Percentiles rank a stretch among this genome's conserved stretches.
phyloP scores from a whole-genome alignment of 495 filamentous ascomycete species.

The Penicillium canariense region DNA sequence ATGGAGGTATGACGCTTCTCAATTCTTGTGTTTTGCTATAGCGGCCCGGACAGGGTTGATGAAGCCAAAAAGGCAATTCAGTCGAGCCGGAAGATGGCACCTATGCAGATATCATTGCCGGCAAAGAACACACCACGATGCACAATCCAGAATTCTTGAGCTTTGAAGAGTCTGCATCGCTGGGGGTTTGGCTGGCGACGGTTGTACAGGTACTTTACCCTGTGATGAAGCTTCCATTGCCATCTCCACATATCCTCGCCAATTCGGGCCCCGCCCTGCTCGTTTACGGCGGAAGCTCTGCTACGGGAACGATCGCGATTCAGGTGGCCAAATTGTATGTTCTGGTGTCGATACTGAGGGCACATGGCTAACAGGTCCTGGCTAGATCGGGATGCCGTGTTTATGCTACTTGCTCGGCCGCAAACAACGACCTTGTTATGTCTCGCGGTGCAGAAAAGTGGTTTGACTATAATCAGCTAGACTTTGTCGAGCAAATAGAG shows the following conservation, averaged over 20 bases:
- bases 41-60: too few relatives aligned
- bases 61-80: too few relatives aligned
- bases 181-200: background rate
- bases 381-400: background rate
- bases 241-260: background rate
- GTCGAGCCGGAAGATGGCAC: background rate
- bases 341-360: background rate
- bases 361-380: background rate
- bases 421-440: slow-evolving; percentile 40
- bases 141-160: background rate
- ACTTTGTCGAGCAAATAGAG: background rate
- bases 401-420: slow-evolving; percentile 43
- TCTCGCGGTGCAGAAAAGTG: slow-evolving; percentile 34
- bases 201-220: background rate
- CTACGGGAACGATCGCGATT: background rate
- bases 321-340: background rate
- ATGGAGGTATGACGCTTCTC: too few relatives aligned
- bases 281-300: background rate
- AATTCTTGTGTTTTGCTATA: too few relatives aligned
- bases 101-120: background rate
- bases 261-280: background rate
- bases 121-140: background rate
- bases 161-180: background rate
- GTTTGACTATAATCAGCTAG: background rate
- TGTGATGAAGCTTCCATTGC: background rate